These are phyloP conservation scores for Podochytrium sp. DNA, from an alignment of 192 early-diverging fungal species.

Conservation along the genomic window DNA sequence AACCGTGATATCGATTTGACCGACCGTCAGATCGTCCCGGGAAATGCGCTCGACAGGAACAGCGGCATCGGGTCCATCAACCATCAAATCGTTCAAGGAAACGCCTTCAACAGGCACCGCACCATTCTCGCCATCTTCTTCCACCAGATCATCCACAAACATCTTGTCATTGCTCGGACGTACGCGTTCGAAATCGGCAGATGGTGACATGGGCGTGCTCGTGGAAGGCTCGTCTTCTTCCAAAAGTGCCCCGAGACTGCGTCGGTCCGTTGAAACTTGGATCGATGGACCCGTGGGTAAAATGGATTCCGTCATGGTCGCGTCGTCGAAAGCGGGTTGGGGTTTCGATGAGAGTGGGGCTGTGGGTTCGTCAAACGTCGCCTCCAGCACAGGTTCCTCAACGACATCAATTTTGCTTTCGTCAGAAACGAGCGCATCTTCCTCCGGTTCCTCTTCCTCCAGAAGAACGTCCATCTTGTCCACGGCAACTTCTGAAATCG, in stretches of 20 bases:
- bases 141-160: neutral
- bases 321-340: neutral
- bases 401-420: neutral
- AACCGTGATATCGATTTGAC: neutral
- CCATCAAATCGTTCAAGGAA: conserved; percentile 12
- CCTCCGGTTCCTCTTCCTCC: conserved; percentile 1
- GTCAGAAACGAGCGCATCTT: neutral
- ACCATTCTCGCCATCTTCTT: neutral
- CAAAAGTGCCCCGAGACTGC: neutral
- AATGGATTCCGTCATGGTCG: neutral
- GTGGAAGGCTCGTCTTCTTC: neutral
- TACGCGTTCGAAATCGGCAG: neutral
- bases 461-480: conserved; percentile 2
- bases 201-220: neutral
- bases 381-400: neutral
- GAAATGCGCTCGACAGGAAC: conserved; percentile 20
- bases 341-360: neutral
- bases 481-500: neutral
- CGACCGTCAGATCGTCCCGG: conserved; percentile 1
- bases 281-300: neutral
- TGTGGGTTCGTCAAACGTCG: neutral
- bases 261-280: neutral
- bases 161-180: conserved; percentile 7
- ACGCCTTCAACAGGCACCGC: conserved; percentile 14
- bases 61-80: neutral